A percentile compares a stretch with the other conserved stretches of the same genome.
Conservation (phyloP, 2,329 filamentous ascomycete species). For the Coleophoma cylindrospora region DNA sequence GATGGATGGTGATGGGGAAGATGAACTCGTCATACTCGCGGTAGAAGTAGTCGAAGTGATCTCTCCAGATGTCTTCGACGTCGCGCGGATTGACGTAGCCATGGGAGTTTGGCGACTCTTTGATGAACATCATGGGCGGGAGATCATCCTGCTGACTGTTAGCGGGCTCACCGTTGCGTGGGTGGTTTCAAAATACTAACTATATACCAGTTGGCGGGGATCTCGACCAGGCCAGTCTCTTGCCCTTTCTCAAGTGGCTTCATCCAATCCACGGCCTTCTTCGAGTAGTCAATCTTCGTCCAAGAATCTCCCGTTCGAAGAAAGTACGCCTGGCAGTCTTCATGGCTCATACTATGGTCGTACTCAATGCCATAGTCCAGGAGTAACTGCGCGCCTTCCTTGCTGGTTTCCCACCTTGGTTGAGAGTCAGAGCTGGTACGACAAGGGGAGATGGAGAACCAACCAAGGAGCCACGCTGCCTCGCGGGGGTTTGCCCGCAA, state of each 20-base stretch:
- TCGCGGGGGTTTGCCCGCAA: constrained; percentile 66
- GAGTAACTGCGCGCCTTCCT: constrained; percentile 61
- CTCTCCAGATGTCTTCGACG: constrained; percentile 50
- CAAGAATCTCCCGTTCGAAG: constrained; percentile 58
- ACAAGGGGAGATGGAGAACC: no score
- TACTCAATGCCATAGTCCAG: constrained; percentile 67
- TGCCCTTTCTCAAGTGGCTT: constrained; percentile 55
- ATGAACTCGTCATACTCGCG: constrained; percentile 72
- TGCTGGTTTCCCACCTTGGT: constrained; percentile 70
- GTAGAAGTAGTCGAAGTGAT: constrained; percentile 71
- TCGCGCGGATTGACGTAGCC: constrained; percentile 49
- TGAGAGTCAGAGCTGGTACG: no score
- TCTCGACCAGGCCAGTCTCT: constrained; percentile 60
- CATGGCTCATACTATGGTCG: constrained; percentile 62
- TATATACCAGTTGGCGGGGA: constrained; percentile 57
- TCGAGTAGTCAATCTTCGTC: constrained; percentile 63
- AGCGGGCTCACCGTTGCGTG: no score
- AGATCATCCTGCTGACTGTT: constrained; percentile 40
- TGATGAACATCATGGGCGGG: constrained; percentile 70
- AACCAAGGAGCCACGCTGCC: constrained; percentile 53
- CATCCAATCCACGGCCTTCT: constrained; percentile 61
- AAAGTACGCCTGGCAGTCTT: constrained; percentile 62
- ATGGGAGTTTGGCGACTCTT: constrained; percentile 58
- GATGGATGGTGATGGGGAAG: constrained; percentile 74
- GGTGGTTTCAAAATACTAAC: no score